Evolutionary conservation across 2,329 filamentous ascomycete genomes (phyloP), one percentile per base, ranked within the genome.

Genomic region (Byssoonygena ceratinophila): DNA sequence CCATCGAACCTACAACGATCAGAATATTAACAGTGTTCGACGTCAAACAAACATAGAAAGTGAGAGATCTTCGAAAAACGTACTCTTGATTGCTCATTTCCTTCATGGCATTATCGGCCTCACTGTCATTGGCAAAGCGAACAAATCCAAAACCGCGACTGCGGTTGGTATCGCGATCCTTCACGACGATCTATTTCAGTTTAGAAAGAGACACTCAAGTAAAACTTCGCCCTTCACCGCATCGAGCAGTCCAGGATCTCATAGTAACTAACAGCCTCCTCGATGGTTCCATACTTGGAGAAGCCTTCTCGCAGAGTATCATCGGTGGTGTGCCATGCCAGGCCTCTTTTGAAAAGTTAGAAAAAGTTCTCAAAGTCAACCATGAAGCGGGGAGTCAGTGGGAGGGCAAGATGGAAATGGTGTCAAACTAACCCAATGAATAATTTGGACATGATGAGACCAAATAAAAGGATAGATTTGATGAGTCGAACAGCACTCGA

Each of bases 121-220:
- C 71, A 14, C 53, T 59, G 4, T 69, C 68, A 46, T 55, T 67
- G 48, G 80, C 74, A 73, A 91, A 98, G 62, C 90, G 86, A 58
- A 98, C 91, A 70, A 97, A 97, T 45, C 92, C 92, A 69, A 97
- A 98, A 56, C 92, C 92, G 70, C 92, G 87, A 77, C 90, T 96
- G 70, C 91, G 88, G 63, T 88, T 87, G 65, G 91, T 96, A 68
- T 97, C 91, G 65, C 90, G 87, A 71, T 98, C 91, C 76, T 95
- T 97, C 64, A 97, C 90, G 61, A 98, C 91, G 58, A 95, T 87
- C 91, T 97, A 65, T 46, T 56, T 46, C 58, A 62, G 46, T 55
- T 58, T 55, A 58, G 57, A 56, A 57, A 55, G 45, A 40, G 52
- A 51, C 40, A 37, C 49, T 45, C 39, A 45, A 45, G 45, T 51